Evolutionary conservation across 805 yeast species (phyloP).

Genomic region (Zygosaccharomyces lentus): DNA sequence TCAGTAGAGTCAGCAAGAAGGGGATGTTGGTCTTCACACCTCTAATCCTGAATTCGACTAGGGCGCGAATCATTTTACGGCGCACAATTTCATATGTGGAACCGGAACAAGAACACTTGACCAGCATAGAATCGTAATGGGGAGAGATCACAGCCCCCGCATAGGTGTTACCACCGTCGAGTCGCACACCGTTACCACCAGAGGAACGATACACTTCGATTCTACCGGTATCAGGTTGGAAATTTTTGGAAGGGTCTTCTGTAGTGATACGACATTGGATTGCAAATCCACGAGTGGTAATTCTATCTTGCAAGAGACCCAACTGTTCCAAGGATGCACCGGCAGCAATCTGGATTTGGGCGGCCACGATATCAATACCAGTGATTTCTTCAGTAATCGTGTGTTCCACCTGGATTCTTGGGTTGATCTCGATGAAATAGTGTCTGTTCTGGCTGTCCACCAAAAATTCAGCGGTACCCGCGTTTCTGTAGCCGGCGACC

Average conservation of each 20-base stretch:
- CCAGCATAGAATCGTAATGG: slow-evolving; percentile 97
- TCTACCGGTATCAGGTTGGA: slow-evolving; percentile 98
- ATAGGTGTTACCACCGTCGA: slow-evolving; percentile 98
- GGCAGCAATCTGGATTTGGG: slow-evolving; percentile 97
- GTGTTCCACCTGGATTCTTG: slow-evolving; percentile 97
- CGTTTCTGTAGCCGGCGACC: slow-evolving; percentile 86
- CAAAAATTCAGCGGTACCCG: slow-evolving; percentile 97
- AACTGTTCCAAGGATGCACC: slow-evolving; percentile 92
- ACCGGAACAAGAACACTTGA: slow-evolving; percentile 96
- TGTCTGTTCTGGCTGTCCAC: slow-evolving; percentile 93
- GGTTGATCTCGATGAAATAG: slow-evolving; percentile 96
- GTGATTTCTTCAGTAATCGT: slow-evolving; percentile 98
- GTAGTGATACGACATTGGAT: slow-evolving; percentile 99
- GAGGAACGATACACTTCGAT: slow-evolving; percentile 97
- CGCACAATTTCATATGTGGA: slow-evolving; percentile 95
- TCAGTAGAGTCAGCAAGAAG: slow-evolving; percentile 83
- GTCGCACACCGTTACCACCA: slow-evolving; percentile 98
- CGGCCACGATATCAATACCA: slow-evolving; percentile 96
- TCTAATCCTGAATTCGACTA: slow-evolving; percentile 96
- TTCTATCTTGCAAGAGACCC: slow-evolving; percentile 89
- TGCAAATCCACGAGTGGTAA: slow-evolving; percentile 95
- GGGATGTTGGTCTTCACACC: slow-evolving; percentile 99
- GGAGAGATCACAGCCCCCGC: slow-evolving; percentile 97
- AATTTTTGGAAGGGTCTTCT: slow-evolving; percentile 93
- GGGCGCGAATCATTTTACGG: slow-evolving; percentile 94